Base-by-base conservation (phyloP, 257 asterid species). In the Rehmannia glutinosa region DNA sequence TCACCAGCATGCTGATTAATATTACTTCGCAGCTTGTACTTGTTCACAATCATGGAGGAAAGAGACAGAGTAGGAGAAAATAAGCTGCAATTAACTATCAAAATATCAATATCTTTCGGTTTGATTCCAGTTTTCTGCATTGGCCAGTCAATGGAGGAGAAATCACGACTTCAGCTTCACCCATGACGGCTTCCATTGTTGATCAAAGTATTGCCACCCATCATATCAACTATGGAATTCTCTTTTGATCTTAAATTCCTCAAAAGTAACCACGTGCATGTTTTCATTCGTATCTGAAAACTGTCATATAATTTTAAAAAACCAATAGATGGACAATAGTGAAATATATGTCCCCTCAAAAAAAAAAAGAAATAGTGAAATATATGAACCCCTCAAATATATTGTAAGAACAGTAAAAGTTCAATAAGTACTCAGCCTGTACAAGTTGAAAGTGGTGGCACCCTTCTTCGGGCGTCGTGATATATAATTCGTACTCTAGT, bases 401-500 rank as follows among this genome's bases (percentile, higher is more conserved):
- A 56, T 43, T 55, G 62, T 17, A 21, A 47, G 56, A 63, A 36
- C 23, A 70, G 55, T 35, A 62, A 30, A 24, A 43, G 53, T 57
- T 15, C 23, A 73, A 71, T 73, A 73, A 54, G 76, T 64, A 73
- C 57, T 66, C 71, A 68, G 88, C 97, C 96, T 59, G 80, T 25
- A 64, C 73, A 41, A 24, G 73, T 71, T 77, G 92, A 72, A 76
- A 65, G 62, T 23, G 80, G 61, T 43, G 76, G 83, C 53, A 67
- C 45, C 65, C 56, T 83, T 67, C 74, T 74, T 62, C 72, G 72
- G 57, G 51, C 75, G 23, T 80, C 82, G 73, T 88, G 96, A 74
- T 81, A 86, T 30, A 57, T 81, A 70, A 91, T 78, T 73, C 51
- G 80, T 66, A 87, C 25, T 84, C 71, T 94, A 72, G 99, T 96